A percentile compares a stretch with the other conserved stretches of the same genome.
phyloP scores from a whole-genome alignment of 441 rosid species.

The Adansonia grandidieri region DNA sequence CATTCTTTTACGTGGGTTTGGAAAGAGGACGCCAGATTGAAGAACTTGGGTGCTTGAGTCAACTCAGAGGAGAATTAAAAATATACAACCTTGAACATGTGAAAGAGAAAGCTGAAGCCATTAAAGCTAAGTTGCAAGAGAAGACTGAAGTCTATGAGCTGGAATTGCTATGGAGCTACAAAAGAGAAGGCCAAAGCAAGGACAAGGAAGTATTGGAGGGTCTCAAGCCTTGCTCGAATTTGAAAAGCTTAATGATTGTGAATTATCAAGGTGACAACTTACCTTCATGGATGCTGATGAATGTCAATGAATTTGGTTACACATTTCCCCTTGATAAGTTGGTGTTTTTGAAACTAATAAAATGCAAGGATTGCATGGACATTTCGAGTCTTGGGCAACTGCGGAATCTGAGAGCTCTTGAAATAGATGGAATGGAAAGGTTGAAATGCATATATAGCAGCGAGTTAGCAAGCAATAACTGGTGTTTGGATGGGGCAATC shows the following conservation, averaged over 20 bases:
- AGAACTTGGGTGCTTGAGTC: constrained; percentile 28
- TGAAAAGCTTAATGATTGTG: constrained; percentile 23
- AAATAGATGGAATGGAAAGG: not conserved
- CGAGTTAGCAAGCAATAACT: not conserved
- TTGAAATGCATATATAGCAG: constrained; percentile 25
- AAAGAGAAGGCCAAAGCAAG: not conserved
- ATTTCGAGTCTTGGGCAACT: constrained; percentile 30
- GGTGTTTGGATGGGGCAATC: not conserved
- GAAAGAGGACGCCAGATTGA: constrained; percentile 23
- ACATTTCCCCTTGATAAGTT: constrained; percentile 14
- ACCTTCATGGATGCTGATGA: constrained; percentile 36
- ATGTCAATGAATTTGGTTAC: too few species aligned
- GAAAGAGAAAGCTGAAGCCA: not conserved
- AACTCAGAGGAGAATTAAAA: constrained; percentile 27
- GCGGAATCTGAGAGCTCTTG: not conserved
- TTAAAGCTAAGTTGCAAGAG: not conserved
- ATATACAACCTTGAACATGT: constrained; percentile 11
- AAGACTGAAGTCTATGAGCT: not conserved
- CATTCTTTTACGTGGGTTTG: constrained; percentile 20
- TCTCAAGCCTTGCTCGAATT: constrained; percentile 28
- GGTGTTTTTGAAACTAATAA: constrained; percentile 13
- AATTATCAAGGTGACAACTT: constrained; percentile 28
- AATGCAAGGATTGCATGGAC: constrained; percentile 8
- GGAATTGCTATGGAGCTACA: not conserved
- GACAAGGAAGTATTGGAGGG: constrained; percentile 35